phyloP scores from a whole-genome alignment of 2,329 filamentous ascomycete species.

The Aspergillus alliaceus region DNA sequence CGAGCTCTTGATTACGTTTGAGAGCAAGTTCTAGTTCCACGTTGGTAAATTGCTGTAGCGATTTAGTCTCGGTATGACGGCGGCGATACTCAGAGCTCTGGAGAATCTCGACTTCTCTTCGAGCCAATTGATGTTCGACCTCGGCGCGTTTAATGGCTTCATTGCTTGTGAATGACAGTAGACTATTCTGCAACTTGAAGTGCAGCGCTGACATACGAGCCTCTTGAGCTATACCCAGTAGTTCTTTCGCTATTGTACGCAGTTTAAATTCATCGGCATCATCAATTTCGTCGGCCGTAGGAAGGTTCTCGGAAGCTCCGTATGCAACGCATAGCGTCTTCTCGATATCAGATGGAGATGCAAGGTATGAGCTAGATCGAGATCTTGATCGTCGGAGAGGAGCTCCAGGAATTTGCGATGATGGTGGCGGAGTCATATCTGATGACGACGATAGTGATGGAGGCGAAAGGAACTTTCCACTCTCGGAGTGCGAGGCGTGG shows the following conservation, averaged over 20 bases:
- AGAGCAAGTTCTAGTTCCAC: conserved; percentile 61
- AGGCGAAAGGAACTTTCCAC: conserved; percentile 40
- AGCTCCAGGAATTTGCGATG: conserved; percentile 54
- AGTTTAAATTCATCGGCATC: conserved; percentile 54
- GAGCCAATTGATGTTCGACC: conserved; percentile 90
- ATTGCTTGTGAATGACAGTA: conserved; percentile 79
- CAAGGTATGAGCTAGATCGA: conserved; percentile 35
- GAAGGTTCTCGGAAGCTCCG: conserved; percentile 44
- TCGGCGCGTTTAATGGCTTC: conserved; percentile 83
- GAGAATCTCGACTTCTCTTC: conserved; percentile 81
- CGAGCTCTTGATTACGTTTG: conserved; percentile 63
- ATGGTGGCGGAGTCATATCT: conserved; percentile 63
- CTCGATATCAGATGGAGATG: conserved; percentile 51
- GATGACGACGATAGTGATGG: conserved; percentile 50
- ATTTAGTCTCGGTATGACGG: conserved; percentile 54
- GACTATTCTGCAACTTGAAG: conserved; percentile 84
- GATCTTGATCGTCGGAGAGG: conserved; percentile 44
- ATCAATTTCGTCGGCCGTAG: conserved; percentile 53
- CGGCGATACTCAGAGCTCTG: conserved; percentile 70
- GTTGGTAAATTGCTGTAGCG: conserved; percentile 39
- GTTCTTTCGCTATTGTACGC: conserved; percentile 54
- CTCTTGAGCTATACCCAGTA: conserved; percentile 59
- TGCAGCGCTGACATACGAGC: conserved; percentile 83
- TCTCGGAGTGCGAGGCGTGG: conserved; percentile 35
- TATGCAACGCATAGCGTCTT: conserved; percentile 43